Base-by-base conservation (phyloP, 495 filamentous ascomycete genomes). In the Trichocladium antarcticum region DNA sequence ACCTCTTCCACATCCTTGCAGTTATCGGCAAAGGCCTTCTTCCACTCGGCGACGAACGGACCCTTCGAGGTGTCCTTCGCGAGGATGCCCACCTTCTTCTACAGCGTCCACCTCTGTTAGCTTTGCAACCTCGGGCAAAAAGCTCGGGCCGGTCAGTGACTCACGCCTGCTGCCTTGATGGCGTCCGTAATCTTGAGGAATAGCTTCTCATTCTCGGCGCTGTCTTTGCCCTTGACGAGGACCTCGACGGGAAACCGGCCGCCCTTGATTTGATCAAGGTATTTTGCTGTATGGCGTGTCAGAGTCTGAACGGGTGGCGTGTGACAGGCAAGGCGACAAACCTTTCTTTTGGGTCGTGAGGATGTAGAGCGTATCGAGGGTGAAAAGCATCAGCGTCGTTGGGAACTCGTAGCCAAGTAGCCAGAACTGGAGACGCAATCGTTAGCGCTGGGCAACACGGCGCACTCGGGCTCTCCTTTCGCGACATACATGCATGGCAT, bases 341-440 rank as follows among this genome's bases (percentile, higher is more conserved):
- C 89, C 89, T 80, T 99, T 99, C 70, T 99, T 99, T 16, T 86
- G 81, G 10, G 92, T 97, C 2, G 93, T 97, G 46, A 97, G 82
- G 42, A 96, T 80, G 64, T 88, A 90, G 53, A 97, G 70, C 45
- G 78, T 75, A 45, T 97, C 93, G 42, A 80, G 77, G 9, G 93
- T 96, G 57, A 97, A 76, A 37, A 99, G 74, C 67, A 99, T 83
- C 35, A 97, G 74, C 0, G 92, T 97, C 12, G 92, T 87, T 37
- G 92, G 92, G 58, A 99, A 99, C 62, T 99, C 92, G 74, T 97
- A 99, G 54, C 92, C 92, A 50, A 99, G 77, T 41, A 99, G 75
- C 92, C 92, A 99, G 70, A 96, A 95, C 88, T 98, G 69, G 35
- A 58, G 43, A 53, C 11, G 20, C 47, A 32, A 32, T 10, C 35